phyloP scores from a whole-genome alignment of 2,329 filamentous ascomycete genomes.

The Aspergillus alliaceus region DNA sequence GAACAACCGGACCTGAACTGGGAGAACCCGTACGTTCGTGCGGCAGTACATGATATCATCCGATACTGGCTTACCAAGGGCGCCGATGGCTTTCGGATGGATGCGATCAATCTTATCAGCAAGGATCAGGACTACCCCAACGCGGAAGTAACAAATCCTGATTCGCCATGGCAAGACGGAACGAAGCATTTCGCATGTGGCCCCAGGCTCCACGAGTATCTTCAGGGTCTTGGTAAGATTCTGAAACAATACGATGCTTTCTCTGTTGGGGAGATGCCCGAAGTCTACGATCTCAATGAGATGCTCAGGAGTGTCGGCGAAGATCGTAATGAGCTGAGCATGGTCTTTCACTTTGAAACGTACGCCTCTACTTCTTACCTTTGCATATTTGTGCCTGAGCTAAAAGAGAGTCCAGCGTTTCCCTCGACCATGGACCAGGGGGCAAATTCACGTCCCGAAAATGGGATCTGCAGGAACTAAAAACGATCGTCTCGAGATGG shows the following conservation, averaged over 20 bases:
- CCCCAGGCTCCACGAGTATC: slow-evolving; percentile 8
- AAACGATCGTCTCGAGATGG: slow-evolving; percentile 56
- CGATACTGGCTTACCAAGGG: slow-evolving; percentile 75
- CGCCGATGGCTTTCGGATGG: slow-evolving; percentile 69
- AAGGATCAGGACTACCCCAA: slow-evolving; percentile 58
- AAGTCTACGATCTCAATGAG: slow-evolving; percentile 46
- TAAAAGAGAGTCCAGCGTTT: background rate
- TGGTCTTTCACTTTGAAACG: slow-evolving; percentile 70
- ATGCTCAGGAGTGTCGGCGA: slow-evolving; percentile 55
- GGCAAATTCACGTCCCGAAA: background rate
- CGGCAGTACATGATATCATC: slow-evolving; percentile 70
- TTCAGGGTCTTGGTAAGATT: slow-evolving; percentile 53
- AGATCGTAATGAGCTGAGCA: slow-evolving; percentile 61
- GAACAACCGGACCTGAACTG: slow-evolving; percentile 82
- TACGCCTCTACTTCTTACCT: background rate
- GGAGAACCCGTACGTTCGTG: slow-evolving; percentile 67
- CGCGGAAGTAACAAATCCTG: slow-evolving; percentile 32
- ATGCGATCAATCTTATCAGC: slow-evolving; percentile 70
- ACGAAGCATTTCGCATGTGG: slow-evolving; percentile 1
- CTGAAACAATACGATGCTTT: slow-evolving; percentile 58
- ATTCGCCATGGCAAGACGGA: background rate
- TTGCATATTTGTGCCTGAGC: too few relatives aligned
- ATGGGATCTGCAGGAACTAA: slow-evolving; percentile 53
- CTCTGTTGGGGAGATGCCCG: slow-evolving; percentile 62
- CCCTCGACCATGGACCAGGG: background rate